A percentile compares a stretch with the other conserved stretches of the same genome.
phyloP scores from a whole-genome alignment of 768 basidiomycete genomes.

The Tulasnella sp. region DNA sequence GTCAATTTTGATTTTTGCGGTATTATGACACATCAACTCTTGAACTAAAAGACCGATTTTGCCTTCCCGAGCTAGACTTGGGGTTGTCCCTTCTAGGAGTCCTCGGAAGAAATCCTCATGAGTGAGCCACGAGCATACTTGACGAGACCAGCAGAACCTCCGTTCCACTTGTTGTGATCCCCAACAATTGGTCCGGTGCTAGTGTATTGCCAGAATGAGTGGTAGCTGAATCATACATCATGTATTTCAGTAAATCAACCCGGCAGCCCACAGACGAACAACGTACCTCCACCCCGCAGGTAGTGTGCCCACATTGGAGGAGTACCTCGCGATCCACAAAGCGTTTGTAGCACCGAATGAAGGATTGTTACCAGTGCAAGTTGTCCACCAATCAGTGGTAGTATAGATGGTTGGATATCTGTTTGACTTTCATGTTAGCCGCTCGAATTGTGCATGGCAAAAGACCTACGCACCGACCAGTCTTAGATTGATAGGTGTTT shows the following conservation, averaged over 20 bases:
- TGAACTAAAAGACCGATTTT: too few species aligned
- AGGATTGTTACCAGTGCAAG: conserved; percentile 47
- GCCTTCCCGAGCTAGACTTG: too few species aligned
- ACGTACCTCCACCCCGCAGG: conserved; percentile 45
- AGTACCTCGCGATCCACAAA: conserved; percentile 47
- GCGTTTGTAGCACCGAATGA: conserved; percentile 40
- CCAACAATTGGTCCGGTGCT: conserved; percentile 1
- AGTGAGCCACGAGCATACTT: neutral
- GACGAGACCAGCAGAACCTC: conserved; percentile 3
- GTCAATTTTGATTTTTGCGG: too few species aligned
- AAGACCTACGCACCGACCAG: conserved; percentile 32
- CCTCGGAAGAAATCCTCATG: too few species aligned
- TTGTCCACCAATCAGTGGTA: conserved; percentile 54
- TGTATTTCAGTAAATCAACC: neutral
- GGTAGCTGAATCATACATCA: conserved; percentile 6
- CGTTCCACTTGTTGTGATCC: conserved; percentile 7
- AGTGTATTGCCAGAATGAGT: conserved; percentile 20
- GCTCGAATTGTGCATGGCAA: neutral
- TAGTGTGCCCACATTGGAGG: conserved; percentile 38
- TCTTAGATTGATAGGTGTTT: conserved; percentile 39
- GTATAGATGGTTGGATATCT: conserved; percentile 41
- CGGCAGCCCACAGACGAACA: neutral
- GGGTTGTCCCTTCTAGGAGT: too few species aligned
- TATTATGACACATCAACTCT: too few species aligned
- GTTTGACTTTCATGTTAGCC: neutral